Conservation (phyloP, 75 land plant genomes). For the Larix kaempferi region DNA sequence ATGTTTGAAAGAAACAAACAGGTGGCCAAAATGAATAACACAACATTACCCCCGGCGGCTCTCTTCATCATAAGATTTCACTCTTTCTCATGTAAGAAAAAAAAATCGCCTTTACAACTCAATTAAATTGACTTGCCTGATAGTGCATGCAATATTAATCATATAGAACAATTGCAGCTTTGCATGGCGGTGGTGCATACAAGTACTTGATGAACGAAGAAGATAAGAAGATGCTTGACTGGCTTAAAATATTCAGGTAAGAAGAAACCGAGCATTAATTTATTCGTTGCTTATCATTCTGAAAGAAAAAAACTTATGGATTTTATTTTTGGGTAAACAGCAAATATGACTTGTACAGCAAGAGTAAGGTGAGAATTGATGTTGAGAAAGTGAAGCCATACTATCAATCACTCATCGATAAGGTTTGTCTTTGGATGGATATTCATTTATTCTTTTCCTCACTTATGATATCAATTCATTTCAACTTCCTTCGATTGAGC, state of each 20-base stretch:
- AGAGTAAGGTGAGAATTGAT: conserved; percentile 76
- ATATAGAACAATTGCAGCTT: conserved; percentile 28
- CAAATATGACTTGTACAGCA: conserved; percentile 91
- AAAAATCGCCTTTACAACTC: background rate
- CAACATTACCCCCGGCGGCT: conserved; percentile 75
- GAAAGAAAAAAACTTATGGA: background rate
- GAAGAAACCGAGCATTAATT: background rate
- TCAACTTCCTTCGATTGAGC: background rate
- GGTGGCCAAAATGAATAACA: conserved; percentile 76
- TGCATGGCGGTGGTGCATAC: conserved; percentile 68
- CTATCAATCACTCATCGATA: conserved; percentile 70
- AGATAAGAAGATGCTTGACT: conserved; percentile 62
- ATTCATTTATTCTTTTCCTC: background rate
- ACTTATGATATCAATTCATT: background rate
- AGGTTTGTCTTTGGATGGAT: conserved; percentile 31
- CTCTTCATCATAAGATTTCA: conserved; percentile 84
- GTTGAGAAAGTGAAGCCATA: conserved; percentile 86
- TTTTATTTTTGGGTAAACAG: conserved; percentile 26
- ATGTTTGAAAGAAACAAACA: conserved; percentile 9
- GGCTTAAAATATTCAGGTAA: conserved; percentile 67
- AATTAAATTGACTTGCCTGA: background rate
- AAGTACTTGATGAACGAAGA: conserved; percentile 69
- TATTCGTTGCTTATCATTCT: no score
- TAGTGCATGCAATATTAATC: background rate
- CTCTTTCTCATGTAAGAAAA: conserved; percentile 65